Evolutionary conservation across 768 basidiomycete species (phyloP).

Genomic region (Mycena filopes): DNA sequence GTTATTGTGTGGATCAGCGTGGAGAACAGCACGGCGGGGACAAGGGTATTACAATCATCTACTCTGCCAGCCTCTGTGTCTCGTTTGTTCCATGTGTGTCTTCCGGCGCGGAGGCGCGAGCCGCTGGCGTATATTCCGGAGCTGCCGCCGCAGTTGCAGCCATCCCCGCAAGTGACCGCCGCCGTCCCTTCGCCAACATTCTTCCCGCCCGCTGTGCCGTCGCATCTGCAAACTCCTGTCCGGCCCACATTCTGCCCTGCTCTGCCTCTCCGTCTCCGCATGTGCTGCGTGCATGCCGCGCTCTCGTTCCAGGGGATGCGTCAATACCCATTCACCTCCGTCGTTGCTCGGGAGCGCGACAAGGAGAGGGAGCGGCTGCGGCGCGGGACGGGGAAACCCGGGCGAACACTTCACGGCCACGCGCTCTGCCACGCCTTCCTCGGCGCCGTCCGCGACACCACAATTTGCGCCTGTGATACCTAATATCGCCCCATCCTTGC

Average conservation of each 20-base stretch:
- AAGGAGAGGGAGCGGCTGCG: slow-evolving; percentile 64
- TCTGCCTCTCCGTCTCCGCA: slow-evolving; percentile 46
- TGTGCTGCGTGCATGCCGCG: slow-evolving; percentile 56
- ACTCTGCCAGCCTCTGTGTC: slow-evolving; percentile 71
- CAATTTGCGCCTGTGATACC: slow-evolving; percentile 30
- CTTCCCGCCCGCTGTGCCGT: slow-evolving; percentile 31
- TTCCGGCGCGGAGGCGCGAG: slow-evolving; percentile 48
- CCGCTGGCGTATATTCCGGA: slow-evolving; percentile 69
- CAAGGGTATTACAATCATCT: slow-evolving; percentile 80
- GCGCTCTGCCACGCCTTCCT: slow-evolving; percentile 32
- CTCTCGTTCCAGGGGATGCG: slow-evolving; percentile 62
- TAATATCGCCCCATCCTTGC: slow-evolving; percentile 12
- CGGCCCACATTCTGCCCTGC: slow-evolving; percentile 41
- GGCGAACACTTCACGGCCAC: slow-evolving; percentile 39
- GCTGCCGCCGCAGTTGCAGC: slow-evolving; percentile 70
- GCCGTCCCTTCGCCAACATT: slow-evolving; percentile 39
- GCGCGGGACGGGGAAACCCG: slow-evolving; percentile 37
- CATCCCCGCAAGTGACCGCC: slow-evolving; percentile 54
- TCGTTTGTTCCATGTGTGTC: slow-evolving; percentile 52
- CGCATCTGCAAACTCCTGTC: slow-evolving; percentile 23
- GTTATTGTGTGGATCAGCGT: slow-evolving; percentile 81
- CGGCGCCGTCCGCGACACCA: slow-evolving; percentile 25
- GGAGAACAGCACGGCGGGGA: slow-evolving; percentile 84
- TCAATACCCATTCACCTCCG: slow-evolving; percentile 78
- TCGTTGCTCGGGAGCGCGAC: slow-evolving; percentile 80